Evolutionary conservation across 1,284 basidiomycete genomes (phyloP).

Genomic region (Moniliophthora roreri): DNA sequence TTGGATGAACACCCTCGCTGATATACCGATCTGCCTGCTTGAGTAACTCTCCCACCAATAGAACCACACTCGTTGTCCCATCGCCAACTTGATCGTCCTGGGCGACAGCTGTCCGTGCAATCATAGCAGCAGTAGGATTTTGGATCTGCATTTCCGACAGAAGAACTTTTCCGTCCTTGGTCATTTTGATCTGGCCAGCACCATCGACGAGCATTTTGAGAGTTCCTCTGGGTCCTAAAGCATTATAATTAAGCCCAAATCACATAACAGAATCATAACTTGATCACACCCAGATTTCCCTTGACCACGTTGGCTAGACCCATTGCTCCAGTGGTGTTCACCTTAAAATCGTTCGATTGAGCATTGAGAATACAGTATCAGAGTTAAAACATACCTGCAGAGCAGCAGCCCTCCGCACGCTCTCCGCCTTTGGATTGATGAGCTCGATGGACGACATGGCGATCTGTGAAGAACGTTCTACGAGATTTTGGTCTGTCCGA

Average conservation of each 20-base stretch:
- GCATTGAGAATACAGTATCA: constrained; percentile 19
- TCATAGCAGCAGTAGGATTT: constrained; percentile 99
- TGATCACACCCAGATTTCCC: constrained; percentile 83
- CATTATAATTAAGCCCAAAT: constrained; percentile 18
- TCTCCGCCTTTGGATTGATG: constrained; percentile 96
- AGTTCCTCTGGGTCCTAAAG: constrained; percentile 87
- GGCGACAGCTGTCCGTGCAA: constrained; percentile 96
- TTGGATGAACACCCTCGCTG: constrained; percentile 97
- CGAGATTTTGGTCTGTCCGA: background rate
- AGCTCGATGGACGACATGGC: constrained; percentile 83
- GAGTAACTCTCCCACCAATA: constrained; percentile 95
- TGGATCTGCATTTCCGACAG: constrained; percentile 99
- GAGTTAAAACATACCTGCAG: constrained; percentile 67
- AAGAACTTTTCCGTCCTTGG: constrained; percentile 98
- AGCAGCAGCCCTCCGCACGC: constrained; percentile 88
- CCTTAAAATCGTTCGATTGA: constrained; percentile 42
- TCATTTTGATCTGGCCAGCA: constrained; percentile 99
- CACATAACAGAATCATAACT: constrained; percentile 18
- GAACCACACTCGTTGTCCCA: constrained; percentile 96
- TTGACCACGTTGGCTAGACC: constrained; percentile 98
- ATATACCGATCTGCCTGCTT: constrained; percentile 99
- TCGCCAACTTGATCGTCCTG: constrained; percentile 99
- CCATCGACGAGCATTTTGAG: constrained; percentile 99
- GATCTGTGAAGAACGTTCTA: background rate
- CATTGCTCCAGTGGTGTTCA: constrained; percentile 92